These are phyloP conservation scores for Leccinum angustisporum DNA, from an alignment of 1,284 basidiomycete species.

Conservation along the genomic window DNA sequence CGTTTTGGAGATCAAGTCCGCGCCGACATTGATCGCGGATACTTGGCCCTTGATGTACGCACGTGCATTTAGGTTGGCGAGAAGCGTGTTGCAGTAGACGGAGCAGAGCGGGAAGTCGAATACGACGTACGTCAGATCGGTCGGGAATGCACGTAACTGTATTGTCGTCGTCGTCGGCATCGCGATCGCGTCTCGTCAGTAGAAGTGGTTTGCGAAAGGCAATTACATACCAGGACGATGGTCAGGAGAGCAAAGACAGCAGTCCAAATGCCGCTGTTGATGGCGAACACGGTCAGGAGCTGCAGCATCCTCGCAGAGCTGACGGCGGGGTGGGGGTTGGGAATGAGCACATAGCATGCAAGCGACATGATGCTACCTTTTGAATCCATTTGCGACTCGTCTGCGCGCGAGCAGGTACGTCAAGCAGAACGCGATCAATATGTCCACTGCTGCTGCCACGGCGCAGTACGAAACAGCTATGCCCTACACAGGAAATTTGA, in stretches of 20 bases:
- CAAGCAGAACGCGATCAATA: conserved; percentile 4
- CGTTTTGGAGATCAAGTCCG: conserved; percentile 1
- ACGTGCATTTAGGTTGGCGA: conserved; percentile 6
- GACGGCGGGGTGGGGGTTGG: neutral
- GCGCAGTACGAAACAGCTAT: conserved; percentile 2
- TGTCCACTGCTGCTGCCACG: conserved; percentile 5
- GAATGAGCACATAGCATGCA: neutral
- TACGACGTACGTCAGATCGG: conserved; percentile 1
- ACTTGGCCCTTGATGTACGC: conserved; percentile 2
- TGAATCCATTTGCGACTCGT: conserved; percentile 1
- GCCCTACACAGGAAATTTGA: neutral
- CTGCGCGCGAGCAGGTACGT: conserved; percentile 5
- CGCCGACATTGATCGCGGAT: conserved; percentile 1
- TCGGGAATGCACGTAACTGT: neutral
- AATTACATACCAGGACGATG: conserved; percentile 1
- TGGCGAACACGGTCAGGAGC: conserved; percentile 6
- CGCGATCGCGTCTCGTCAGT: too few species aligned
- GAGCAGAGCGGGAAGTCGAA: conserved; percentile 7
- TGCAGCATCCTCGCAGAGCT: conserved; percentile 6
- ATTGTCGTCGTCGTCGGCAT: neutral
- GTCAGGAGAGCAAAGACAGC: conserved; percentile 3
- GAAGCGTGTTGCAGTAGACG: conserved; percentile 3
- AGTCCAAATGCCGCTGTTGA: conserved; percentile 7
- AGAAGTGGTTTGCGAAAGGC: neutral
- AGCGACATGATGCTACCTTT: neutral